phyloP scores from a whole-genome alignment of 2,329 filamentous ascomycete genomes.

The Neonectria punicea region DNA sequence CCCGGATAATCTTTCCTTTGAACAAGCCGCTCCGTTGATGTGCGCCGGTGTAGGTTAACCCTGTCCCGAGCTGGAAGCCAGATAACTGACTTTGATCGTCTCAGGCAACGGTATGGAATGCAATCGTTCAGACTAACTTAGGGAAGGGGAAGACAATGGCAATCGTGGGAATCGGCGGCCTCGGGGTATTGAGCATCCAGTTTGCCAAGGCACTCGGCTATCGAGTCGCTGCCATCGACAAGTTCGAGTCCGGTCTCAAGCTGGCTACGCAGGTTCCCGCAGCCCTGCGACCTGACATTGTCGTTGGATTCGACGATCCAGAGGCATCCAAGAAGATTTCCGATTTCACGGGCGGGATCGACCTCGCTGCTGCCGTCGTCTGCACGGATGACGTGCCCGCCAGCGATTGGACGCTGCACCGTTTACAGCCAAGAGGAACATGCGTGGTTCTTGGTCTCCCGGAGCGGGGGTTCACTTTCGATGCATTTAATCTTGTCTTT shows the following conservation, averaged over 20 bases:
- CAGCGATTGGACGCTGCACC: slow-evolving; percentile 32
- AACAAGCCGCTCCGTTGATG: slow-evolving; percentile 35
- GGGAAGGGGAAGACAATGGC: slow-evolving; percentile 18
- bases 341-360: slow-evolving; percentile 28
- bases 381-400: slow-evolving; percentile 28
- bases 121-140: slow-evolving; percentile 24
- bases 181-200: slow-evolving; percentile 41
- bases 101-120: slow-evolving; percentile 35
- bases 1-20: slow-evolving; percentile 27
- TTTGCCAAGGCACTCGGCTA: slow-evolving; percentile 44
- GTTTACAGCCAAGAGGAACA: slow-evolving; percentile 27
- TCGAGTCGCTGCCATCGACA: slow-evolving; percentile 43
- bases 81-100: neutral
- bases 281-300: slow-evolving; percentile 30
- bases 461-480: slow-evolving; percentile 29
- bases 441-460: slow-evolving; percentile 31
- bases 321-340: slow-evolving; percentile 23
- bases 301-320: slow-evolving; percentile 16
- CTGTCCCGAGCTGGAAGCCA: neutral
- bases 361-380: slow-evolving; percentile 28
- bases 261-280: slow-evolving; percentile 33
- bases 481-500: slow-evolving; percentile 30
- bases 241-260: slow-evolving; percentile 24
- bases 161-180: slow-evolving; percentile 39
- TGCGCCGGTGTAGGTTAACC: slow-evolving; percentile 26